Evolutionary conservation across 352 stramenopile species (phyloP).

Genomic region (Phytophthora hibernalis): DNA sequence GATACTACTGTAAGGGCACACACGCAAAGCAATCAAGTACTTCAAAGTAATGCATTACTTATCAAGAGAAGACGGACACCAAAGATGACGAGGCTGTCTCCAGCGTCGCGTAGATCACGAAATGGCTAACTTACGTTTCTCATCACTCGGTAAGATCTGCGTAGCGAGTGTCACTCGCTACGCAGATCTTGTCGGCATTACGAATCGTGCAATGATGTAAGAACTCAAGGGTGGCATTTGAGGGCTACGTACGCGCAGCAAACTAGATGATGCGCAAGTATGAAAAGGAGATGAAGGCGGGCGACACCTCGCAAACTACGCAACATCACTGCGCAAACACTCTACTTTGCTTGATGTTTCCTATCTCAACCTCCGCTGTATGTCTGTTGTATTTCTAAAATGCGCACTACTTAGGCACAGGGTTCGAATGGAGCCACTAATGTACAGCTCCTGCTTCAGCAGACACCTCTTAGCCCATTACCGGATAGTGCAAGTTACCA

Average conservation of each 20-base stretch:
- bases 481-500: conserved; percentile 39
- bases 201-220: too few species aligned
- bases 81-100: conserved; percentile 21
- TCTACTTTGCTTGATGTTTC: conserved; percentile 24
- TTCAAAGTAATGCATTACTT: neutral
- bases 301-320: too few species aligned
- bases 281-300: too few species aligned
- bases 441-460: too few species aligned
- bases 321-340: conserved; percentile 23
- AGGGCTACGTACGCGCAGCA: too few species aligned
- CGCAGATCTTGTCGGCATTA: too few species aligned
- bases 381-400: conserved; percentile 30
- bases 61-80: neutral
- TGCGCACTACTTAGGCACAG: conserved; percentile 23
- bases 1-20: too few species aligned
- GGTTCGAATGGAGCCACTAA: conserved; percentile 5
- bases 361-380: conserved; percentile 20
- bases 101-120: conserved; percentile 39
- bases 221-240: too few species aligned
- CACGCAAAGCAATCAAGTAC: neutral
- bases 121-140: conserved; percentile 36
- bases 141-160: too few species aligned
- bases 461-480: too few species aligned
- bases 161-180: too few species aligned
- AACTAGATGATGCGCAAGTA: too few species aligned